phyloP scores from a whole-genome alignment of 2,329 filamentous ascomycete species.

The Botrytis hyacinthi region DNA sequence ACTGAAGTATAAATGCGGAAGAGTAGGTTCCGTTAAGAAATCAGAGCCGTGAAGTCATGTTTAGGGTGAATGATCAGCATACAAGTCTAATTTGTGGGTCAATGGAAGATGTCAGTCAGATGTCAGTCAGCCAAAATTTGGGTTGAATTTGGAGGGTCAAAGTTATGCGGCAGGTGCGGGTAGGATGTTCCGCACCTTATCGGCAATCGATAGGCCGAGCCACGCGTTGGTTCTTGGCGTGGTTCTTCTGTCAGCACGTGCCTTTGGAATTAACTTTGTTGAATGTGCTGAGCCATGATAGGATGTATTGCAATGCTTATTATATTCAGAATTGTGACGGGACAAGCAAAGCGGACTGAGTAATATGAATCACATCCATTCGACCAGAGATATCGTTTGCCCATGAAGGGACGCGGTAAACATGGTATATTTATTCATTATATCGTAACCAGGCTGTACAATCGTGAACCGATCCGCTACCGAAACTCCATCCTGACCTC shows the following conservation, averaged over 20 bases:
- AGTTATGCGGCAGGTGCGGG: not conserved
- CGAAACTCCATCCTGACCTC: conserved; percentile 6
- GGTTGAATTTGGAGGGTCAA: no score
- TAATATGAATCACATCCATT: not conserved
- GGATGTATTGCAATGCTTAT: not conserved
- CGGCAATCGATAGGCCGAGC: conserved; percentile 1
- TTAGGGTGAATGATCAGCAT: not conserved
- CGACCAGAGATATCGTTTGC: not conserved
- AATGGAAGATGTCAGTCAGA: not conserved
- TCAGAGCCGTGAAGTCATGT: not conserved
- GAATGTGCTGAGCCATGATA: not conserved
- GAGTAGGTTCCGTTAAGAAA: not conserved
- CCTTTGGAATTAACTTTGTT: not conserved
- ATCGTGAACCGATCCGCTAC: not conserved
- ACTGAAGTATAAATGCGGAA: not conserved
- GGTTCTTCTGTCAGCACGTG: not conserved
- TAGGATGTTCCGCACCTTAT: not conserved
- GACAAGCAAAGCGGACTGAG: not conserved
- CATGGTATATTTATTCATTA: conserved; percentile 15
- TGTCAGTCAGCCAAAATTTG: not conserved
- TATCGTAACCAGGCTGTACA: conserved; percentile 12
- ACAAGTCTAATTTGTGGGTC: not conserved
- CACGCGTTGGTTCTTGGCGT: not conserved
- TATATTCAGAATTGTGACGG: not conserved
- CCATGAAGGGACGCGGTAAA: not conserved